Conservation (phyloP, 73 alveolate species). For the Paramecium sexaurelia region DNA sequence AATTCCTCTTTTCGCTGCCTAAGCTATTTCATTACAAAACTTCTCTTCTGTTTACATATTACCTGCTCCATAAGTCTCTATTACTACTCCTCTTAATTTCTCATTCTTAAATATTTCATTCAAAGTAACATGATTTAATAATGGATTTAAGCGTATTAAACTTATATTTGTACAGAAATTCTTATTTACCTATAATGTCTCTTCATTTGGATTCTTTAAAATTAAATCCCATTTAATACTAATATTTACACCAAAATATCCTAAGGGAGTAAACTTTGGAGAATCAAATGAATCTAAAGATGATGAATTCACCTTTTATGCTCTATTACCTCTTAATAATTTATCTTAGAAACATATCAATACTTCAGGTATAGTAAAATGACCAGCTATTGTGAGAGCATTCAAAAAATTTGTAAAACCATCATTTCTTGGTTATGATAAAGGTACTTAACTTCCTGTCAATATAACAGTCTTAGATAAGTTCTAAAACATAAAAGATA, state of each 20-base stretch:
- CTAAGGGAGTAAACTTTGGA: slow-evolving; percentile 82
- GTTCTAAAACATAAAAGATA: slow-evolving; percentile 95
- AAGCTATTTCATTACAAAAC: slow-evolving; percentile 69
- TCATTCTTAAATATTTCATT: slow-evolving; percentile 39
- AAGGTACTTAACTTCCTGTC: slow-evolving; percentile 93
- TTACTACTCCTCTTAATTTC: slow-evolving; percentile 72
- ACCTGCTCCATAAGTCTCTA: slow-evolving; percentile 91
- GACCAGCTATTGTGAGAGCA: slow-evolving; percentile 87
- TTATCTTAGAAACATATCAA: slow-evolving; percentile 74
- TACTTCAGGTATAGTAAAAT: slow-evolving; percentile 87
- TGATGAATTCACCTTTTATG: slow-evolving; percentile 75
- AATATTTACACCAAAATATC: slow-evolving; percentile 73
- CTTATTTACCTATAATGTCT: slow-evolving; percentile 69
- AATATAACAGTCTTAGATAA: slow-evolving; percentile 85
- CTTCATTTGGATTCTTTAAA: slow-evolving; percentile 65
- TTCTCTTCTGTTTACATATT: slow-evolving; percentile 77
- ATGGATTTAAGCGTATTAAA: slow-evolving; percentile 77
- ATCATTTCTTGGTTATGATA: slow-evolving; percentile 81
- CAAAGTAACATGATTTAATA: slow-evolving; percentile 63
- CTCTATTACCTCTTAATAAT: slow-evolving; percentile 86
- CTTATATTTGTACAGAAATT: slow-evolving; percentile 73
- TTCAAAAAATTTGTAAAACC: slow-evolving; percentile 81
- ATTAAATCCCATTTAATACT: slow-evolving; percentile 75
- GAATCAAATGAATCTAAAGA: slow-evolving; percentile 78
- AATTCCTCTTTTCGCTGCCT: slow-evolving; percentile 75